Conservation (phyloP, 2,329 filamentous ascomycete genomes). For the Pseudopithomyces maydicus region DNA sequence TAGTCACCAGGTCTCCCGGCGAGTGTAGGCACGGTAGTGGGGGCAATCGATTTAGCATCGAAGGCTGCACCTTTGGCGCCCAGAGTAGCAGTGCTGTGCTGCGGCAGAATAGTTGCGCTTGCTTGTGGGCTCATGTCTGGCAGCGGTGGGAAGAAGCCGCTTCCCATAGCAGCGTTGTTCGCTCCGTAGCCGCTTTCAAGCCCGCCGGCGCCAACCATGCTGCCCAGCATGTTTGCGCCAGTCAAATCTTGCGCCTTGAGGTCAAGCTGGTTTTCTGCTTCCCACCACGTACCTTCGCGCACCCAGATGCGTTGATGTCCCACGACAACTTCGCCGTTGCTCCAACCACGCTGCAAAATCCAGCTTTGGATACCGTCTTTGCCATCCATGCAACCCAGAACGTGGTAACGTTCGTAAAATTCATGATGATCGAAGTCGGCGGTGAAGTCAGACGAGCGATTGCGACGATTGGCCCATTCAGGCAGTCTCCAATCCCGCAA, state of each 20-base stretch:
- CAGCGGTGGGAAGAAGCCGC: constrained; percentile 70
- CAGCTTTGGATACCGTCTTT: constrained; percentile 92
- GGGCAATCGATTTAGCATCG: constrained; percentile 51
- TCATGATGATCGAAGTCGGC: constrained; percentile 95
- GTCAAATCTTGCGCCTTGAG: constrained; percentile 69
- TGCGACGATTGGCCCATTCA: constrained; percentile 94
- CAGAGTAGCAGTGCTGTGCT: constrained; percentile 51
- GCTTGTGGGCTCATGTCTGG: constrained; percentile 65
- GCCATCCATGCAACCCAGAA: constrained; percentile 86
- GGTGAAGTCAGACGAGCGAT: constrained; percentile 90
- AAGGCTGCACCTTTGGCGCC: constrained; percentile 50
- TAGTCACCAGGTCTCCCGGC: constrained; percentile 72
- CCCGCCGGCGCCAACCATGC: constrained; percentile 61
- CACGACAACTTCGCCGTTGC: constrained; percentile 92
- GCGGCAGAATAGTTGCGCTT: constrained; percentile 69
- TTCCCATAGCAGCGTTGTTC: constrained; percentile 57
- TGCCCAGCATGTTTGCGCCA: constrained; percentile 48
- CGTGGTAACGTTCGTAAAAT: constrained; percentile 80
- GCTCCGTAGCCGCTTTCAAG: constrained; percentile 76
- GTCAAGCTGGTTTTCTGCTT: constrained; percentile 94
- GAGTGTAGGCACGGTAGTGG: constrained; percentile 67
- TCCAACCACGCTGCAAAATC: constrained; percentile 95
- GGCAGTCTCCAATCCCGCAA: constrained; percentile 90
- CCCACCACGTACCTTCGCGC: constrained; percentile 94
- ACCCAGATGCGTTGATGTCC: constrained; percentile 95